These are phyloP conservation scores for Citrus sp. DNA, from an alignment of 345 rosid species.

Conservation along the genomic window DNA sequence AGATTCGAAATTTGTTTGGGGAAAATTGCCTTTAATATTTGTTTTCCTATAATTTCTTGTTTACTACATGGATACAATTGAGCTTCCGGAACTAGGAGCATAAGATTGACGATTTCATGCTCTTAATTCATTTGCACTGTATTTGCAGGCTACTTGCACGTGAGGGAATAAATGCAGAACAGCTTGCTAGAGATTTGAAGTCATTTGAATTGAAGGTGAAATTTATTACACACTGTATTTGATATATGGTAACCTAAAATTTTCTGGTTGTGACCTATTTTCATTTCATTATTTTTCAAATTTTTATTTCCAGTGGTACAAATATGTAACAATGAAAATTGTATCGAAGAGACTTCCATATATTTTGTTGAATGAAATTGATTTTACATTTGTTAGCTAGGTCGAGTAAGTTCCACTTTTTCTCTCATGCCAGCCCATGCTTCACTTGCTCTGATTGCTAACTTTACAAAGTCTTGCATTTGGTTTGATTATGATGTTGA, in stretches of 20 bases:
- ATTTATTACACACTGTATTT: background rate
- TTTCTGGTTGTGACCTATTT: constrained; percentile 5
- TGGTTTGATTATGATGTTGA: constrained; percentile 5
- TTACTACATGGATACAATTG: background rate
- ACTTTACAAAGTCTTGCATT: constrained; percentile 2
- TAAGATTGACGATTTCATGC: background rate
- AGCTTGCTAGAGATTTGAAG: constrained; percentile 90
- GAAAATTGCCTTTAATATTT: background rate
- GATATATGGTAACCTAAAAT: background rate
- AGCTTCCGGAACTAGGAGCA: background rate
- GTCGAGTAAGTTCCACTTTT: constrained; percentile 7
- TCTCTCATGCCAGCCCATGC: background rate
- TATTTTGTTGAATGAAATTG: background rate
- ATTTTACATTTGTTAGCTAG: background rate
- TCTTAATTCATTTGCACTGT: constrained; percentile 2
- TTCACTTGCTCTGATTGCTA: background rate
- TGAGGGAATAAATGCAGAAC: constrained; percentile 97
- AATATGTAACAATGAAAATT: background rate
- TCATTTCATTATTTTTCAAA: background rate
- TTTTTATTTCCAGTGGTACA: background rate
- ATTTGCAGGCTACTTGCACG: constrained; percentile 82
- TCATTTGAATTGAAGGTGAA: constrained; percentile 92
- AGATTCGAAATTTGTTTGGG: background rate
- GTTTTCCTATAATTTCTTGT: constrained; percentile 1
- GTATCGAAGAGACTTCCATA: background rate